Evolutionary conservation across 108 stramenopile species (phyloP).

Genomic region (Cyclotella kingstonii): DNA sequence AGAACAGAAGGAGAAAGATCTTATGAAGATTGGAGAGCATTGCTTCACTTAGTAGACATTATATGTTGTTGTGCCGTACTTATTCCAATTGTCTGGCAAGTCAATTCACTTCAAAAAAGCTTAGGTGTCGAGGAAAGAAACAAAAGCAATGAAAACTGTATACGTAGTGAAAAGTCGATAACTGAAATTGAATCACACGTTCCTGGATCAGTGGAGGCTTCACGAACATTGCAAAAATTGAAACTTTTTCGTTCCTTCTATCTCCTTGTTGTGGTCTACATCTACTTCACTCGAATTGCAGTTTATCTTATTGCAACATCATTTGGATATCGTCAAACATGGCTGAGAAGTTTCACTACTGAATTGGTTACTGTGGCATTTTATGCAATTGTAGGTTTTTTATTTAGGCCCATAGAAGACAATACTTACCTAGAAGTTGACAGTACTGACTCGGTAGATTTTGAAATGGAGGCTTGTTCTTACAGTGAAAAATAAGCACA

Average conservation of each 20-base stretch:
- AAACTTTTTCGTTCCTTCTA: slow-evolving; percentile 94
- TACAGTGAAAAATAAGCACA: background rate
- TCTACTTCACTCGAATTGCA: slow-evolving; percentile 95
- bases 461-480: slow-evolving; percentile 38
- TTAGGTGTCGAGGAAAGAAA: slow-evolving; percentile 44
- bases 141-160: slow-evolving; percentile 7
- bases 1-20: slow-evolving; percentile 80
- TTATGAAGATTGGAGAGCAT: slow-evolving; percentile 82
- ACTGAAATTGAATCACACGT: slow-evolving; percentile 37
- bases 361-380: slow-evolving; percentile 88
- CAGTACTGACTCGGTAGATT: slow-evolving; percentile 17
- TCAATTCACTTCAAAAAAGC: slow-evolving; percentile 74
- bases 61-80: slow-evolving; percentile 97
- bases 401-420: slow-evolving; percentile 80
- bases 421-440: slow-evolving; percentile 74
- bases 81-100: slow-evolving; percentile 96
- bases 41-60: slow-evolving; percentile 95
- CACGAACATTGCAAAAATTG: slow-evolving; percentile 66
- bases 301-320: slow-evolving; percentile 87
- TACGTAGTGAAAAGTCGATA: slow-evolving; percentile 14
- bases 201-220: slow-evolving; percentile 39
- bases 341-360: slow-evolving; percentile 81
- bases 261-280: slow-evolving; percentile 88
- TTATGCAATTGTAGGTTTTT: slow-evolving; percentile 86
- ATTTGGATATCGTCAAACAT: slow-evolving; percentile 84